phyloP scores from a whole-genome alignment of 2,329 filamentous ascomycete genomes.

The Sordariomycetes sp. region DNA sequence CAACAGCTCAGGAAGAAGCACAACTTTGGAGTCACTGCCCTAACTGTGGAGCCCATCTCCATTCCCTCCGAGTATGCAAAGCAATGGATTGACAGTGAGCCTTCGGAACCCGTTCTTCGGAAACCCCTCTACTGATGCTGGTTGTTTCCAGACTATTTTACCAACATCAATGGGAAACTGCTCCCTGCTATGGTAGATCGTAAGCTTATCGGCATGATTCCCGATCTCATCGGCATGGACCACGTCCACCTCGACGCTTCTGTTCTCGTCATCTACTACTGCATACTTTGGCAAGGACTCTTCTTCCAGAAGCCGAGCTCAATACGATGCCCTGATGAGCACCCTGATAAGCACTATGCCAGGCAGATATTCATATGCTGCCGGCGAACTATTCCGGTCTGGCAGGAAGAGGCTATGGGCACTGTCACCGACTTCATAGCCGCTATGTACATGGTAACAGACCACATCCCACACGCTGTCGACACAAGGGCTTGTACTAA shows the following conservation, averaged over 20 bases:
- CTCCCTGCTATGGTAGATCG: background rate
- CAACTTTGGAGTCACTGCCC: background rate
- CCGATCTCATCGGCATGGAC: background rate
- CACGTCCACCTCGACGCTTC: slow-evolving; percentile 2
- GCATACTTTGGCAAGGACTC: slow-evolving; percentile 2
- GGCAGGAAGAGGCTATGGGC: background rate
- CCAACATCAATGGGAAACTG: background rate
- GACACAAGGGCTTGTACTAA: background rate
- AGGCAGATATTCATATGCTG: slow-evolving; percentile 1
- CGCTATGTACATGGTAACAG: slow-evolving; percentile 1
- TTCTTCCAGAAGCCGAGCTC: background rate
- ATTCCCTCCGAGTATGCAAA: background rate
- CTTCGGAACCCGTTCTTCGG: background rate
- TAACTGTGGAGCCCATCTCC: background rate
- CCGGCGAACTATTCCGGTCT: background rate
- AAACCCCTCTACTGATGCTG: background rate
- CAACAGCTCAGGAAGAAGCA: background rate
- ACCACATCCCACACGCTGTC: background rate
- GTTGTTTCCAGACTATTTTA: background rate
- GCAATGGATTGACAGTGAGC: background rate
- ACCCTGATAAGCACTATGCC: background rate
- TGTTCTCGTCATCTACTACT: slow-evolving; percentile 4
- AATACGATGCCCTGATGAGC: no score
- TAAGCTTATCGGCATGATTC: background rate
- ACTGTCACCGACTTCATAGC: slow-evolving; percentile 3